These are phyloP conservation scores for Fraxinus excelsior DNA, from an alignment of 257 asterid species.

Conservation along the genomic window DNA sequence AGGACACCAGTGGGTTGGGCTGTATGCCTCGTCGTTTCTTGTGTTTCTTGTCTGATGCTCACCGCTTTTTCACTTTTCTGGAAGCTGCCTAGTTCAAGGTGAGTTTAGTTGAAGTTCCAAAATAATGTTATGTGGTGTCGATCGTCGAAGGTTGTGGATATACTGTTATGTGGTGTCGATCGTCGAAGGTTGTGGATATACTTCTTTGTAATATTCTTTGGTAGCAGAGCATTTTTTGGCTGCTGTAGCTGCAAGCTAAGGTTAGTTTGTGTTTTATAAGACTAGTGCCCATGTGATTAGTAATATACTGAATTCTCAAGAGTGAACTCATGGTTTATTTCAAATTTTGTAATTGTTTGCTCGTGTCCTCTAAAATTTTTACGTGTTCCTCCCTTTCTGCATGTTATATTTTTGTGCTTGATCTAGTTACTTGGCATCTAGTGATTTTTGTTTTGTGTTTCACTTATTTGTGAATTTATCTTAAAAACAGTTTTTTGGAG, in stretches of 20 bases:
- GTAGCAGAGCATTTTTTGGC: slow-evolving; percentile 66
- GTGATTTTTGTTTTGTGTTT: background rate
- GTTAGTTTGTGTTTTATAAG: slow-evolving; percentile 36
- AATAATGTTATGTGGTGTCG: slow-evolving; percentile 41
- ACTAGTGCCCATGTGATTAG: slow-evolving; percentile 14
- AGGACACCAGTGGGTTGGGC: slow-evolving; percentile 8
- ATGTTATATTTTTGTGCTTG: background rate
- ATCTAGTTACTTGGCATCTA: background rate
- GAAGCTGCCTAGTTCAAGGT: slow-evolving; percentile 25
- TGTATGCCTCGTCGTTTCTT: background rate
- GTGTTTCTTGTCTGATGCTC: slow-evolving; percentile 13
- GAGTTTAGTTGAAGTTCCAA: slow-evolving; percentile 21
- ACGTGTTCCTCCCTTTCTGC: background rate
- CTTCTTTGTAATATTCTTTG: slow-evolving; percentile 75
- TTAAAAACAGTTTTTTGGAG: too few relatives aligned
- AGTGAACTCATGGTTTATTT: background rate
- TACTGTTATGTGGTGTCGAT: slow-evolving; percentile 38
- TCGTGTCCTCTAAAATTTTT: background rate
- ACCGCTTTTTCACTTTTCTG: background rate
- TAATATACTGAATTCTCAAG: background rate
- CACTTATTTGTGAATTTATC: too few relatives aligned
- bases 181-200: slow-evolving; percentile 61
- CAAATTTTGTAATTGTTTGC: background rate
- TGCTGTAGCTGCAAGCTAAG: slow-evolving; percentile 67
- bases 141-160: slow-evolving; percentile 60